A percentile compares a stretch with the other conserved stretches of the same genome.
Conservation (phyloP, 2,329 filamentous ascomycete genomes). For the Talaromyces sp. region DNA sequence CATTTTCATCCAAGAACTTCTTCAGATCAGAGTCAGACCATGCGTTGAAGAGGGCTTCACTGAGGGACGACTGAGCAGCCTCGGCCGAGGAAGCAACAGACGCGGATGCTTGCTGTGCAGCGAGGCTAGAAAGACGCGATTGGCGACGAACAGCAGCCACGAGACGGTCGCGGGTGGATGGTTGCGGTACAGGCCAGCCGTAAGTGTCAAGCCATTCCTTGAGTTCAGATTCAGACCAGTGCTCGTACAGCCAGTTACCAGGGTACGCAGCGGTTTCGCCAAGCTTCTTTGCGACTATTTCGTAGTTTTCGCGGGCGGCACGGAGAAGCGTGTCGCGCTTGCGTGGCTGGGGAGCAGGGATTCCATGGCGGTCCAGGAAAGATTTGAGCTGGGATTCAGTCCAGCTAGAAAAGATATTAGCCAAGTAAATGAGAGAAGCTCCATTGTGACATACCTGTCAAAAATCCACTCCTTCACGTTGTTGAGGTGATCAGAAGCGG, state of each 20-base stretch:
- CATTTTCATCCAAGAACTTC: slow-evolving; percentile 87
- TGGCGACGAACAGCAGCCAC: slow-evolving; percentile 88
- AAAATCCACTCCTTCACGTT: slow-evolving; percentile 87
- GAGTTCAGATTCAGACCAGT: slow-evolving; percentile 88
- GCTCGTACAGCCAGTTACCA: slow-evolving; percentile 86
- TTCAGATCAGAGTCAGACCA: slow-evolving; percentile 91
- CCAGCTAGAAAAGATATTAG: slow-evolving; percentile 58
- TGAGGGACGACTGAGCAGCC: slow-evolving; percentile 66
- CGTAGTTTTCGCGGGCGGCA: slow-evolving; percentile 74
- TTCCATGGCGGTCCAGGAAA: slow-evolving; percentile 81
- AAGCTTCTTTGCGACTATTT: slow-evolving; percentile 64
- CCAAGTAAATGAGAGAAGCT: background rate
- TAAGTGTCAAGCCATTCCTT: slow-evolving; percentile 90
- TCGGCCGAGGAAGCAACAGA: slow-evolving; percentile 61
- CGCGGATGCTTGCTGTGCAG: slow-evolving; percentile 55
- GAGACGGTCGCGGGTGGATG: slow-evolving; percentile 75
- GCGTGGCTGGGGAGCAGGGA: slow-evolving; percentile 82
- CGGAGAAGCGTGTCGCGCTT: slow-evolving; percentile 76
- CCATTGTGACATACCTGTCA: slow-evolving; percentile 56
- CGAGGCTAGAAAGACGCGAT: slow-evolving; percentile 70
- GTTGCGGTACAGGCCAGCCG: slow-evolving; percentile 80
- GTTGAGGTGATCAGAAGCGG: slow-evolving; percentile 63
- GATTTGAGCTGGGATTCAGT: slow-evolving; percentile 88
- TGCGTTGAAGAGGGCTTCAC: slow-evolving; percentile 76
- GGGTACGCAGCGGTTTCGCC: slow-evolving; percentile 81